A percentile compares a stretch with the other conserved stretches of the same genome.
Conservation (phyloP, 768 basidiomycete genomes). For the Thelephora aurantiotincta region DNA sequence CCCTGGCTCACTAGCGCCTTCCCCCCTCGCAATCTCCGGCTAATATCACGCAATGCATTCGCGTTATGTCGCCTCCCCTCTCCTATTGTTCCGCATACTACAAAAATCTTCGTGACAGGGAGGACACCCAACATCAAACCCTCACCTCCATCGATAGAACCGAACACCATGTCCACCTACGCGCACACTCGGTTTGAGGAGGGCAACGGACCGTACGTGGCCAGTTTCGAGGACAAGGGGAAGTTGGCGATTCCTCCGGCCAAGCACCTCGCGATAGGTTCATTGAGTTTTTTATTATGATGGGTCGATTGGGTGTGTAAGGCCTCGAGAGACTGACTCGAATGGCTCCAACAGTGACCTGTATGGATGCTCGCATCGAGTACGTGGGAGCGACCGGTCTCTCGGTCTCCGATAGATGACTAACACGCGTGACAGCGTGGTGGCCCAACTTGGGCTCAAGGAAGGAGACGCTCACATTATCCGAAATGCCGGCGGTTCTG, state of each 20-base stretch:
- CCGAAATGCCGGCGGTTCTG: conserved; percentile 57
- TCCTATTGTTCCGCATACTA: neutral
- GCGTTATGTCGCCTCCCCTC: conserved; percentile 1
- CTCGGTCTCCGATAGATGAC: neutral
- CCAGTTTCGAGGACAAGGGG: conserved; percentile 30
- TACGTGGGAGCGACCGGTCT: conserved; percentile 15
- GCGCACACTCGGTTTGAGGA: conserved; percentile 20
- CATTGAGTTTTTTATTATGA: conserved; percentile 7
- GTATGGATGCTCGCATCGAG: conserved; percentile 69
- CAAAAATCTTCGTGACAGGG: no score
- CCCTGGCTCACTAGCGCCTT: no score
- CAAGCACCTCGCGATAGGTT: conserved; percentile 26
- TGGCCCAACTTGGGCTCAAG: conserved; percentile 41
- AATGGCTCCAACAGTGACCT: conserved; percentile 33
- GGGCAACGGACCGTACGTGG: conserved; percentile 31
- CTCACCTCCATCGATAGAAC: neutral
- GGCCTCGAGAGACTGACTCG: neutral
- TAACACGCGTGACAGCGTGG: conserved; percentile 25
- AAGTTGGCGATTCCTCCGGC: conserved; percentile 25
- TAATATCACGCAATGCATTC: conserved; percentile 7
- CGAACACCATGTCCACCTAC: conserved; percentile 10
- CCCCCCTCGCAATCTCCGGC: neutral
- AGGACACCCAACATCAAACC: conserved; percentile 1
- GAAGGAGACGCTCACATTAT: conserved; percentile 63
- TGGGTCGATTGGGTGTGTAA: neutral